Evolutionary conservation across 2,329 filamentous ascomycete species (phyloP), one percentile per base, ranked within the genome.

Genomic region (Colletotrichum liriopes): DNA sequence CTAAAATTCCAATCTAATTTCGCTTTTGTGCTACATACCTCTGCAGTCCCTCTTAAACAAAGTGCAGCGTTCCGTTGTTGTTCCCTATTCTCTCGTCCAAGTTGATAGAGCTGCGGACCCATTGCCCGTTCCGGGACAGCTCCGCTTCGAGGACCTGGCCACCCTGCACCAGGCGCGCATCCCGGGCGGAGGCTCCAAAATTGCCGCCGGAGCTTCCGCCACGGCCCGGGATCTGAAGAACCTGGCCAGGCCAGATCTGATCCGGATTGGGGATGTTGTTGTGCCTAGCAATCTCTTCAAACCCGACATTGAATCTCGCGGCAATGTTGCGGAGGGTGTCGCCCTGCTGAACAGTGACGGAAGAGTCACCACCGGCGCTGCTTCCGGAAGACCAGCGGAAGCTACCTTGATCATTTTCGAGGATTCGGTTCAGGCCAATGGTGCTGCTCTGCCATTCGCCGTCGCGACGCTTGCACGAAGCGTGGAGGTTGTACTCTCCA

Each of bases 221-320:
- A 2, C 66, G 51, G 6, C 78, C 77, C 11, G 83, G 82, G 0
- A 85, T 69, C 65, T 80, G 76, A 2, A 85, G 78, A 2, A 77
- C 78, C 76, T 85, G 83, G 2, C 83, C 83, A 0, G 83, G 83
- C 71, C 83, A 83, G 71, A 85, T 85, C 76, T 83, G 70, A 54
- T 85, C 83, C 7, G 83, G 81, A 75, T 85, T 84, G 66, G 74
- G 6, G 67, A 85, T 81, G 73, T 78, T 78, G 74, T 85, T 85
- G 43, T 77, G 77, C 26, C 81, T 76, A 12, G 82, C 82, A 47
- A 85, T 79, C 32, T 84, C 83, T 43, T 85, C 81, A 45, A 79
- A 84, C 20, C 77, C 78, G 59, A 76, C 75, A 62, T 77, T 76
- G 61, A 79, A 80, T 2, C 78, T 77, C 14, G 72, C 74, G 4